These are phyloP conservation scores for Backusella sp. DNA, from an alignment of 192 early-diverging fungal genomes.

Conservation along the genomic window DNA sequence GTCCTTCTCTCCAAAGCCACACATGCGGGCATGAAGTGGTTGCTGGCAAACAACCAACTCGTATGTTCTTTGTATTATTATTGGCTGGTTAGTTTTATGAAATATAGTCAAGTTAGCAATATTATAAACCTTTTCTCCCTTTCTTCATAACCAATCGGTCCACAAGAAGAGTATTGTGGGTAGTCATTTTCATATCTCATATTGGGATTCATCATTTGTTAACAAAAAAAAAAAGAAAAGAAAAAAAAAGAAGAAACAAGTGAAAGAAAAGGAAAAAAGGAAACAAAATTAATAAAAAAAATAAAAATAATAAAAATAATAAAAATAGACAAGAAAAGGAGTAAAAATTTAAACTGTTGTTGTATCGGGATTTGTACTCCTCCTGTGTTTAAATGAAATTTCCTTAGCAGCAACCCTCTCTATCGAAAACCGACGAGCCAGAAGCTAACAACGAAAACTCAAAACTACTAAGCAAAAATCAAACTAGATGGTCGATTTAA, in stretches of 20 bases:
- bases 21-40: slow-evolving; percentile 77
- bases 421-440: too few species aligned
- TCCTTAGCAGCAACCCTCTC: too few species aligned
- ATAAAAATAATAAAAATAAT: neutral
- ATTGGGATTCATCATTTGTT: slow-evolving; percentile 2
- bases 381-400: too few species aligned
- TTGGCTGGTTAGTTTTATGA: neutral
- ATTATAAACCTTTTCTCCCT: slow-evolving; percentile 6
- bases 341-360: neutral
- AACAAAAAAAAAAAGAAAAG: neutral
- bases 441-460: too few species aligned
- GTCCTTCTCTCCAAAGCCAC: slow-evolving; percentile 82
- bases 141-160: slow-evolving; percentile 15
- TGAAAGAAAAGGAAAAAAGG: neutral
- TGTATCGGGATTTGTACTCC: too few species aligned
- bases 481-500: too few species aligned
- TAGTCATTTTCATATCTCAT: neutral
- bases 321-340: neutral
- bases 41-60: slow-evolving; percentile 68
- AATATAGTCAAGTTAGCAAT: neutral
- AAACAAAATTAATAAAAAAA: neutral
- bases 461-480: too few species aligned
- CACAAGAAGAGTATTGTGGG: slow-evolving; percentile 1
- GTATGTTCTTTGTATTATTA: slow-evolving; percentile 46
- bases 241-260: neutral